These are phyloP conservation scores for Aristolochia californica DNA, from an alignment of 164 flowering plant genomes.

Conservation along the genomic window DNA sequence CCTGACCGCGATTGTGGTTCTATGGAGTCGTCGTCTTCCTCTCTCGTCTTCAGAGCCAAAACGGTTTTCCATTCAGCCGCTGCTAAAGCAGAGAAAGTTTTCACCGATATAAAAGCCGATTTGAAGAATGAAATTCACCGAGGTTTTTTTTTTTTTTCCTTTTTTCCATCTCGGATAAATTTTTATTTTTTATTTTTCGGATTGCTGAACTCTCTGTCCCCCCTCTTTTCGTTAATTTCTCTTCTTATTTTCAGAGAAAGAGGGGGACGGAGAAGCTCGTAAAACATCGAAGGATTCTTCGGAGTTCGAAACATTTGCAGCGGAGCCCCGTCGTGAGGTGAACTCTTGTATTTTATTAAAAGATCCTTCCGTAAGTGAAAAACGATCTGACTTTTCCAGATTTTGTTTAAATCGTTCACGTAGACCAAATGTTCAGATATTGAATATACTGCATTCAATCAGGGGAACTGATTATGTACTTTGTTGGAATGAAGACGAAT, in stretches of 20 bases:
- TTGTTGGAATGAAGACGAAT: too few relatives aligned
- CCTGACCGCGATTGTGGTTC: too few relatives aligned
- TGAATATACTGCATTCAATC: too few relatives aligned
- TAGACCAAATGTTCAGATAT: too few relatives aligned
- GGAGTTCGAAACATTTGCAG: too few relatives aligned
- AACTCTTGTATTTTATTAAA: too few relatives aligned
- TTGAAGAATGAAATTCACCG: conserved; percentile 24
- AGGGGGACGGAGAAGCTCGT: conserved; percentile 1
- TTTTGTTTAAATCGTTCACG: too few relatives aligned
- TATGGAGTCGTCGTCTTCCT: conserved; percentile 22
- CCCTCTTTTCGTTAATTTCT: too few relatives aligned
- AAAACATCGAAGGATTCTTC: not conserved
- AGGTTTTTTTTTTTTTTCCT: conserved; percentile 21
- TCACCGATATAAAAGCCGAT: conserved; percentile 61
- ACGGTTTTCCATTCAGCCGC: conserved; percentile 94
- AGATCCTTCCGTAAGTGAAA: too few relatives aligned
- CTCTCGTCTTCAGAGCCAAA: conserved; percentile 73
- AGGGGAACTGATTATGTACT: too few relatives aligned
- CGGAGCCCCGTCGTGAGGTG: too few relatives aligned
- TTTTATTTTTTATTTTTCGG: not conserved
- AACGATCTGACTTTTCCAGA: too few relatives aligned
- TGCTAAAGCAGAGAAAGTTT: conserved; percentile 76
- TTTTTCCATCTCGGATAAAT: not conserved
- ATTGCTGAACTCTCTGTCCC: not conserved
- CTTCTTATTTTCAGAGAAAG: not conserved